Conservation (phyloP, 2,329 filamentous ascomycete genomes). For the Aspergillus tubingensis region DNA sequence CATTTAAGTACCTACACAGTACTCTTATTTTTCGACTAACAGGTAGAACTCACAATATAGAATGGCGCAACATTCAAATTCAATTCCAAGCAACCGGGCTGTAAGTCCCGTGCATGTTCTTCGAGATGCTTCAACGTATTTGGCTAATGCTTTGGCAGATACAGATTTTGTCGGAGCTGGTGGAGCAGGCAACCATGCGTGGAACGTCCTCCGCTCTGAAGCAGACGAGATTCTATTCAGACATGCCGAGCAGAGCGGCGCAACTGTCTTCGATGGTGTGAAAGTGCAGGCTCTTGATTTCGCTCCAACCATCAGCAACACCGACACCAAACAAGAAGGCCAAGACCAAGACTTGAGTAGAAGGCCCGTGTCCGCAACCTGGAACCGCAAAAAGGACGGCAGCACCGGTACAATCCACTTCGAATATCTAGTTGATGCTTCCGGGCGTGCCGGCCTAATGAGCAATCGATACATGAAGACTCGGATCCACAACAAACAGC, state of each 20-base stretch:
- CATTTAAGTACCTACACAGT: too few relatives aligned
- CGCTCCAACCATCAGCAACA: background rate
- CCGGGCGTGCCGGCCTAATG: conserved; percentile 48
- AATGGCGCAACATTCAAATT: conserved; percentile 5
- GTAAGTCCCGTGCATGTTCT: background rate
- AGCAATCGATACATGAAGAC: conserved; percentile 55
- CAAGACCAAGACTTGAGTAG: background rate
- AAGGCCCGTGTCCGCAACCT: conserved; percentile 7
- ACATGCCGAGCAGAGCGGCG: conserved; percentile 30
- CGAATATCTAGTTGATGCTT: conserved; percentile 53
- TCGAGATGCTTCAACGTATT: background rate
- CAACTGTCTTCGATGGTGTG: conserved; percentile 14
- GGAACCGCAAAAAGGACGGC: background rate
- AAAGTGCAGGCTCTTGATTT: conserved; percentile 8
- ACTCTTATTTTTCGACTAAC: background rate
- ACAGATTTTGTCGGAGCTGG: conserved; percentile 29
- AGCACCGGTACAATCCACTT: conserved; percentile 28
- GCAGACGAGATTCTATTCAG: conserved; percentile 31
- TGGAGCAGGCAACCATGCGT: conserved; percentile 27
- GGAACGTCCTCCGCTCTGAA: conserved; percentile 35
- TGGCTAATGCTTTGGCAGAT: background rate
- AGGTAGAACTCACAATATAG: background rate
- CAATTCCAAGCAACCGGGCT: background rate
- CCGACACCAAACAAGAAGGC: background rate
- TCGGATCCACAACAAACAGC: conserved; percentile 47